Conservation (phyloP, 2,329 filamentous ascomycete genomes). For the Capronia americana region DNA sequence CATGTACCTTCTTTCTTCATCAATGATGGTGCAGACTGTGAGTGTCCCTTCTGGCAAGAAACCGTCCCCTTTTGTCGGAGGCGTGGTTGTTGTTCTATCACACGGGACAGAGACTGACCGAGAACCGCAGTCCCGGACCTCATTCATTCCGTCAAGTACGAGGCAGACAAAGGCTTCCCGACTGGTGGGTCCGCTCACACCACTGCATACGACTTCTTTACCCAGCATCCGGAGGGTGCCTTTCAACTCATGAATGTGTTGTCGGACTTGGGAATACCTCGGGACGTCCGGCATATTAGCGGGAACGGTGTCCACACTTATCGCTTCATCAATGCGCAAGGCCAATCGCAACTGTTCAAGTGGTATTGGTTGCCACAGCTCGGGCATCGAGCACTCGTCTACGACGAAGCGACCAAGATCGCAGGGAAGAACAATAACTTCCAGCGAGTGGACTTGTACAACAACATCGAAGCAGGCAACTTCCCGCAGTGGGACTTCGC, state of each 20-base stretch:
- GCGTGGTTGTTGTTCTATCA: not conserved
- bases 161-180: slow-evolving; percentile 51
- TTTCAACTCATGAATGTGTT: slow-evolving; percentile 71
- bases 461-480: slow-evolving; percentile 66
- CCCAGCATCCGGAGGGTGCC: slow-evolving; percentile 66
- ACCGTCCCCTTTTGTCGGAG: no score
- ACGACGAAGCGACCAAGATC: slow-evolving; percentile 62
- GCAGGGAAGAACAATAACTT: slow-evolving; percentile 66
- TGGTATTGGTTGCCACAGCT: slow-evolving; percentile 69
- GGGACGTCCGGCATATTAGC: slow-evolving; percentile 70
- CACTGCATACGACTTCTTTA: slow-evolving; percentile 67
- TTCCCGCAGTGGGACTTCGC: slow-evolving; percentile 69
- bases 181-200: slow-evolving; percentile 57
- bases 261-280: slow-evolving; percentile 69
- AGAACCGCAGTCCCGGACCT: slow-evolving; percentile 45
- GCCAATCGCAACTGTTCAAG: slow-evolving; percentile 69
- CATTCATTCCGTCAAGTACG: slow-evolving; percentile 50
- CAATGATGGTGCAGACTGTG: slow-evolving; percentile 49
- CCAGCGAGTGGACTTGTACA: slow-evolving; percentile 68
- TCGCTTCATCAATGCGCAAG: slow-evolving; percentile 70
- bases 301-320: slow-evolving; percentile 71
- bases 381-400: slow-evolving; percentile 65
- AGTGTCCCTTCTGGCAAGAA: not conserved
- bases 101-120: not conserved
- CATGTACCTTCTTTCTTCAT: slow-evolving; percentile 53